Evolutionary conservation across 2,329 filamentous ascomycete species (phyloP), one percentile per base, ranked within the genome.

Genomic region (Fusarium camptoceras): DNA sequence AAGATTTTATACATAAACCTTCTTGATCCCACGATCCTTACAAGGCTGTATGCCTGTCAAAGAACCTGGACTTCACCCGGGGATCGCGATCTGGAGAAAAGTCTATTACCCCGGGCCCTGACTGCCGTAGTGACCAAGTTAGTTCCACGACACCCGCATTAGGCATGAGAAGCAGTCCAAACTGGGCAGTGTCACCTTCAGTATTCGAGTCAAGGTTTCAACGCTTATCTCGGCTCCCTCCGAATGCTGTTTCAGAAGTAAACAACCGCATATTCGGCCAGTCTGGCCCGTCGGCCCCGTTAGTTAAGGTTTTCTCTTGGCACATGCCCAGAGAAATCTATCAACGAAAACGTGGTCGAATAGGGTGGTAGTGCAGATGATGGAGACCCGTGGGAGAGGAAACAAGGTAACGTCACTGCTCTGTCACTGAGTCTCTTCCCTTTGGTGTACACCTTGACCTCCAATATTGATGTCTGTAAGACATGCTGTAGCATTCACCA

Each of bases 1-100:
- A 60, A 7, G n/a, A 16, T 25, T 64, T 64, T 57, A 64, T 64
- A 64, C 60, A 64, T 30, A 14, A 20, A 12, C 11, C 14, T 64
- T 16, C 24, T 11, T 31, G 9, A 14, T 56, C 34, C 16, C 8
- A 28, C 25, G 20, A 27, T 18, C 20, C 49, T 14, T 18, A 31
- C 59, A 53, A 43, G 34, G 48, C 49, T 64, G 50, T 11, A 37
- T 37, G 34, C 22, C 16, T 11, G 24, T 28, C 34, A 30, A 28
- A 25, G 12, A 16, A 16, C 22, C 7, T 27, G 7, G 12, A 51
- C 24, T 28, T 42, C 34, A 22, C 16, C 49, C 34, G 49, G 43
- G 11, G 43, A 56, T 56, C 54, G n/a, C n/a, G 43, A 56, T 56
- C 53, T 37, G 27, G 43, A 49, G 9, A 18, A 31, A 39, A 37